phyloP scores from a whole-genome alignment of 1,284 basidiomycete genomes.

The Cerrena zonata region DNA sequence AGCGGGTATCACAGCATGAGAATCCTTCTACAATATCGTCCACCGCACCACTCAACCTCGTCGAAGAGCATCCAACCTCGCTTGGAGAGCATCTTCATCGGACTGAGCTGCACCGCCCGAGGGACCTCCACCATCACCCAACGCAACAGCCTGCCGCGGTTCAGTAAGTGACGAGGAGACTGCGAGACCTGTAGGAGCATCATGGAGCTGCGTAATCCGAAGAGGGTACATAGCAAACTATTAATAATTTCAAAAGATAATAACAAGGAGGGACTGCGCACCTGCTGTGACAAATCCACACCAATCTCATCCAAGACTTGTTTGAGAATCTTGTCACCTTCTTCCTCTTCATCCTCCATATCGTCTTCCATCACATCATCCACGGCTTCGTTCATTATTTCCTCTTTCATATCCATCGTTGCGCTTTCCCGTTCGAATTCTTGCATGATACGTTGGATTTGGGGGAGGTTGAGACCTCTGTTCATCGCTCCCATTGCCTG shows the following conservation, averaged over 20 bases:
- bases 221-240: no score
- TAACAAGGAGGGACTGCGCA: conserved; percentile 8
- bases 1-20: not conserved
- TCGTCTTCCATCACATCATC: conserved; percentile 98
- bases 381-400: conserved; percentile 98
- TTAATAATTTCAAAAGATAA: not conserved
- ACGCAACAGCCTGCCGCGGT: conserved; percentile 71
- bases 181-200: conserved; percentile 73
- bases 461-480: conserved; percentile 87
- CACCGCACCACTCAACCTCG: conserved; percentile 38
- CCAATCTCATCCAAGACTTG: conserved; percentile 98
- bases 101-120: conserved; percentile 44
- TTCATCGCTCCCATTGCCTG: conserved; percentile 99
- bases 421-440: conserved; percentile 97
- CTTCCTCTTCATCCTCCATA: conserved; percentile 88
- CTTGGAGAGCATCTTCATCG: conserved; percentile 86
- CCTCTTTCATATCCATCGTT: conserved; percentile 99
- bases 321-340: conserved; percentile 92
- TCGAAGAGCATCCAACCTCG: conserved; percentile 77
- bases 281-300: conserved; percentile 86
- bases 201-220: conserved; percentile 58
- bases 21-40: not conserved
- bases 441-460: conserved; percentile 93
- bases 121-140: conserved; percentile 58
- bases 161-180: conserved; percentile 58